Conservation (phyloP, 2,329 filamentous ascomycete species). For the Diaporthe citrichinensis region DNA sequence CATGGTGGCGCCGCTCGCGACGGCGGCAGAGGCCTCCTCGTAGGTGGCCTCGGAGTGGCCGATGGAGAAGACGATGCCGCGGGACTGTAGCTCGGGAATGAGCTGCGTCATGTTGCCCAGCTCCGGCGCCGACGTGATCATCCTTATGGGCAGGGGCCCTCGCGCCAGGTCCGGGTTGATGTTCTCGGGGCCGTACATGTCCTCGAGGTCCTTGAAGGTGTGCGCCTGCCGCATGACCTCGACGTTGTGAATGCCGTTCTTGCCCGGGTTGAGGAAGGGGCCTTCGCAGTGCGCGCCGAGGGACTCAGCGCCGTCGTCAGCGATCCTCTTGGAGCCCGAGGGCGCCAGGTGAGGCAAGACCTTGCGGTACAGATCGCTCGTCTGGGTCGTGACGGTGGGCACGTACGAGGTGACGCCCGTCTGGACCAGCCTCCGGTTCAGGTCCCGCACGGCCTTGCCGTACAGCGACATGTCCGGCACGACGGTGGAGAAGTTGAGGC, state of each 20-base stretch:
- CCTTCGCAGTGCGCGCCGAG: slow-evolving; percentile 93
- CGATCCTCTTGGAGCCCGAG: slow-evolving; percentile 70
- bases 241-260: slow-evolving; percentile 88
- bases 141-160: slow-evolving; percentile 70
- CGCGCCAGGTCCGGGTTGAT: slow-evolving; percentile 60
- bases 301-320: slow-evolving; percentile 83
- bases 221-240: slow-evolving; percentile 77
- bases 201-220: slow-evolving; percentile 75
- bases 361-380: slow-evolving; percentile 84
- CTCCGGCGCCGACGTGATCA: slow-evolving; percentile 91
- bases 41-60: slow-evolving; percentile 92
- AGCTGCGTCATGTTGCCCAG: slow-evolving; percentile 76
- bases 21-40: slow-evolving; percentile 80
- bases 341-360: slow-evolving; percentile 84
- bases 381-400: slow-evolving; percentile 86
- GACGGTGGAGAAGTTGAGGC: slow-evolving; percentile 89
- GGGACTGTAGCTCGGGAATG: slow-evolving; percentile 75
- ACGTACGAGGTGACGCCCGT: slow-evolving; percentile 89
- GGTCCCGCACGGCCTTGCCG: slow-evolving; percentile 75
- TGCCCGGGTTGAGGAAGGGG: slow-evolving; percentile 85
- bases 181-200: slow-evolving; percentile 81
- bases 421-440: slow-evolving; percentile 78
- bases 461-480: slow-evolving; percentile 77
- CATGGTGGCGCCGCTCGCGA: slow-evolving; percentile 85
- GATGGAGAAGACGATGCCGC: slow-evolving; percentile 82